Conservation (phyloP, 23 red algal species). For the Gracilaria vermiculophylla region DNA sequence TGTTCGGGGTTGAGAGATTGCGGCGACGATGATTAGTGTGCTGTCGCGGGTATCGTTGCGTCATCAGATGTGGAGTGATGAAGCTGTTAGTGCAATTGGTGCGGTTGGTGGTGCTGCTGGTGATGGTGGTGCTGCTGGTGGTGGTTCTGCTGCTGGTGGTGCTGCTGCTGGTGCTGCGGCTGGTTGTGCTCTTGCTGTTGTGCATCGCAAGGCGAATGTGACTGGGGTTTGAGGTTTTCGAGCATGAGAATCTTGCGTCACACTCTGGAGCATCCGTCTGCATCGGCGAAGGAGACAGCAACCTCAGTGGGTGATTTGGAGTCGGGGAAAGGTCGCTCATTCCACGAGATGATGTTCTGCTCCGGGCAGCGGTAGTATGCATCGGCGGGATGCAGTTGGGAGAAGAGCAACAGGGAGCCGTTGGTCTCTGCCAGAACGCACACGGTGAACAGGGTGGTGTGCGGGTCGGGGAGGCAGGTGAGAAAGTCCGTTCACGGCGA, state of each 20-base stretch:
- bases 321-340: slow-evolving; percentile 8
- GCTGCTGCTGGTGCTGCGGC: too few relatives aligned
- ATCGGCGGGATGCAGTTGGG: too few relatives aligned
- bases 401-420: slow-evolving; percentile 4
- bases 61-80: too few relatives aligned
- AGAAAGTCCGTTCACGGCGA: too few relatives aligned
- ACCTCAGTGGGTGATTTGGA: slow-evolving; percentile 17
- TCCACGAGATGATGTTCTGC: slow-evolving; percentile 51
- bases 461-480: slow-evolving; percentile 66
- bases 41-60: not conserved
- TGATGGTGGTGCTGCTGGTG: too few relatives aligned
- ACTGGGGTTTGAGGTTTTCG: too few relatives aligned
- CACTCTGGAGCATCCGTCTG: slow-evolving; percentile 5
- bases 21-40: not conserved
- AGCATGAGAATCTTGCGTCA: slow-evolving; percentile 27
- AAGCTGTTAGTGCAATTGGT: too few relatives aligned
- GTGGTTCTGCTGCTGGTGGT: too few relatives aligned
- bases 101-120: too few relatives aligned
- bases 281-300: slow-evolving; percentile 33
- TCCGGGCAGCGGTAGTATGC: slow-evolving; percentile 25
- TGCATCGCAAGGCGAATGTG: not conserved
- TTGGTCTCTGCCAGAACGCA: slow-evolving; percentile 11
- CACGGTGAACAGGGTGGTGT: slow-evolving; percentile 58
- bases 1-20: not conserved
- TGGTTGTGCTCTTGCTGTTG: not conserved